Evolutionary conservation across 768 basidiomycete genomes (phyloP), one percentile per base, ranked within the genome.

Genomic region (Rhizopogon roseolus): DNA sequence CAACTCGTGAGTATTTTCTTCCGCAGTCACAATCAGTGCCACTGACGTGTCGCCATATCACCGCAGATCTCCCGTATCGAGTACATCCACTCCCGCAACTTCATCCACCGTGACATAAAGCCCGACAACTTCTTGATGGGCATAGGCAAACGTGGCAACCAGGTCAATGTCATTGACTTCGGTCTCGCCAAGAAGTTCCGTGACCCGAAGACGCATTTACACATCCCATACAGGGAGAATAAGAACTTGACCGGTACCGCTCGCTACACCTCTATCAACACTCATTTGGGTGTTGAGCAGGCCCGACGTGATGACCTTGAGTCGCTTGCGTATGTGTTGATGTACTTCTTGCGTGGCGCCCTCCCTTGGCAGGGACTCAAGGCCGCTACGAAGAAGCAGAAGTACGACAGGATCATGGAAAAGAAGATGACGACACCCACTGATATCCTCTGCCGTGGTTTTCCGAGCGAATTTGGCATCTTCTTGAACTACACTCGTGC

Each of bases 81-180:
- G 69, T 99, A 99, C 76, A 93, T 98, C 65, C 97, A 99, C 76
- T 98, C 95, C 8, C 92, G 96, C 71, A 98, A 98, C 79, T 98
- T 99, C 71, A 90, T 90, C 66, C 94, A 91, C 62, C 88, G 89
- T 59, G 97, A 99, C 69, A 97, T 99, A 82, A 99, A 99, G 71
- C 97, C 97, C 37, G 96, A 98, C 80, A 98, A 99, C 77, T 99
- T 99, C 78, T 74, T 99, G 68, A 99, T 99, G 96, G 96, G 96
- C 42, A 98, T 98, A 61, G 97, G 97, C 62, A 98, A 98, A 78
- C 94, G 97, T 62, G 96, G 97, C 59, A 99, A 98, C 69, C 97
- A 99, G 73, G 97, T 99, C 76, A 99, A 99, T 64, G 91, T 98
- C 61, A 92, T 96, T 68, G 94, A 97, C 67, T 97, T 97, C 53